A percentile compares a stretch with the other conserved stretches of the same genome.
phyloP scores from a whole-genome alignment of 2,329 filamentous ascomycete species.

The Pseudogymnoascus sp. region DNA sequence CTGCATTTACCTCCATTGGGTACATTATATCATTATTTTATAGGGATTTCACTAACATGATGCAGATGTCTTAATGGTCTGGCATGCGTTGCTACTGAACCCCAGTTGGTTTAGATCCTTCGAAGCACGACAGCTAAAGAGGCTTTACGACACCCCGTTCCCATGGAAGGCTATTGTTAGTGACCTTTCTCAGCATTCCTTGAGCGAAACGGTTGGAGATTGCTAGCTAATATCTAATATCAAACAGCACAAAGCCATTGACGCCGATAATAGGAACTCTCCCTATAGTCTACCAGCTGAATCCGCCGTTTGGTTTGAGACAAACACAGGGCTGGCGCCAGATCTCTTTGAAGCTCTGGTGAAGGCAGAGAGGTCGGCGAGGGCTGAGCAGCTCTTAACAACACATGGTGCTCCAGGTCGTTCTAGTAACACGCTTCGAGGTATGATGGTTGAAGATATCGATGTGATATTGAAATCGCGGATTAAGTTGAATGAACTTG shows the following conservation, averaged over 20 bases:
- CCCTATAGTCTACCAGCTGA: neutral
- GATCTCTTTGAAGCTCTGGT: neutral
- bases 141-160: neutral
- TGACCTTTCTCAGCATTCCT: slow-evolving; percentile 3
- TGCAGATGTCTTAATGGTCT: slow-evolving; percentile 21
- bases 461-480: neutral
- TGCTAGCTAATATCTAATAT: neutral
- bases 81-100: slow-evolving; percentile 15
- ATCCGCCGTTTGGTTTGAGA: neutral
- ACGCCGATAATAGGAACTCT: neutral
- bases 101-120: slow-evolving; percentile 10
- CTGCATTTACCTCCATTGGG: neutral
- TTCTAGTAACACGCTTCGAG: neutral
- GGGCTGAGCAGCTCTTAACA: neutral
- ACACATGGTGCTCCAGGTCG: neutral
- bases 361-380: neutral
- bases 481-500: neutral
- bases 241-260: neutral
- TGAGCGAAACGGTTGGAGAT: neutral
- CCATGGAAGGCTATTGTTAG: neutral
- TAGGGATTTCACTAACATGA: slow-evolving; percentile 23
- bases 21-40: slow-evolving; percentile 15
- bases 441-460: neutral
- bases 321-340: neutral
- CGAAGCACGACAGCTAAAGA: neutral